A percentile compares a stretch with the other conserved stretches of the same genome.
These are phyloP conservation scores for Trichomonas vaginalis DNA, from an alignment of 208 protist species.

Conservation along the genomic window DNA sequence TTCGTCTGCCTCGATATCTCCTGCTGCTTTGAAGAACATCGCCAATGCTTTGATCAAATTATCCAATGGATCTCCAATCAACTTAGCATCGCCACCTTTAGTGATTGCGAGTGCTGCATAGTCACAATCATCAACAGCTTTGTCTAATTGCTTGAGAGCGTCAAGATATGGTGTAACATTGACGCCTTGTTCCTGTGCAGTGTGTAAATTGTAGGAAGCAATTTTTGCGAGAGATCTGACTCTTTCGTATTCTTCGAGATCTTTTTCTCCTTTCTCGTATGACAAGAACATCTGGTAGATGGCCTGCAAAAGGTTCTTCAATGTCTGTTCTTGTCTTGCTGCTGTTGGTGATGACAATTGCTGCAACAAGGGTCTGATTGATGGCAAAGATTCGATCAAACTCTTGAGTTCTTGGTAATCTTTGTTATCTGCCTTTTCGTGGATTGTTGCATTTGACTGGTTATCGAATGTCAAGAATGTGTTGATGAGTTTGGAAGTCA, in stretches of 20 bases:
- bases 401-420: neutral
- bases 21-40: neutral
- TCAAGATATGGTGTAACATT: neutral
- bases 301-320: neutral
- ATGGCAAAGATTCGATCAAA: neutral
- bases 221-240: neutral
- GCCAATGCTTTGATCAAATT: neutral
- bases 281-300: neutral
- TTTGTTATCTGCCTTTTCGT: neutral
- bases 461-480: neutral
- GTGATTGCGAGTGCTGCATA: neutral
- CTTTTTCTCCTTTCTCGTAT: neutral
- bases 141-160: neutral
- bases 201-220: neutral
- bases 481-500: neutral
- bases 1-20: neutral
- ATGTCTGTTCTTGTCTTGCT: neutral
- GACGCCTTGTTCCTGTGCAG: neutral
- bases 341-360: neutral
- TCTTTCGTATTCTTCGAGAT: neutral
- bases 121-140: neutral
- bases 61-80: neutral
- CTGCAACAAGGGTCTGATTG: neutral
- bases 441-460: neutral
- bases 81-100: neutral